Conservation (phyloP, 371 early-diverging fungal genomes). For the Saksenaea oblongispora region DNA sequence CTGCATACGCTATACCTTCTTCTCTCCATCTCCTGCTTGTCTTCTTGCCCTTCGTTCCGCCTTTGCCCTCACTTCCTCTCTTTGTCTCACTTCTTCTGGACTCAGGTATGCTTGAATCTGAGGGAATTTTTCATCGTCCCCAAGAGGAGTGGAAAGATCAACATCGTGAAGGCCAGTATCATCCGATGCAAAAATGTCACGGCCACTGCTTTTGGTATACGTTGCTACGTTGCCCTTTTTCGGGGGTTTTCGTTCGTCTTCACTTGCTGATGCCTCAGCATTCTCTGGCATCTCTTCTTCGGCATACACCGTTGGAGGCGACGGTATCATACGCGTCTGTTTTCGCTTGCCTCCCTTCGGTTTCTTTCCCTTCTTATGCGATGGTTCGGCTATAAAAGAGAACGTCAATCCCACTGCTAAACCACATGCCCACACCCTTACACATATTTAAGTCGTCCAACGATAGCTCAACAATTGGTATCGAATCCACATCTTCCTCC, state of each 20-base stretch:
- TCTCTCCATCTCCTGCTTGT: conserved; percentile 14
- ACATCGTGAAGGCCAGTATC: conserved; percentile 51
- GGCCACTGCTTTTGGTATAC: conserved; percentile 27
- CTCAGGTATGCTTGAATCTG: conserved; percentile 60
- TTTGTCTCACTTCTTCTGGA: conserved; percentile 62
- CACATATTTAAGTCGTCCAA: conserved; percentile 55
- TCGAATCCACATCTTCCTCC: conserved; percentile 75
- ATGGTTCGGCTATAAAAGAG: conserved; percentile 15
- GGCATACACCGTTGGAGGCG: conserved; percentile 57
- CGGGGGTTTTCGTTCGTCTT: conserved; percentile 22
- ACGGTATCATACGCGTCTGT: conserved; percentile 26
- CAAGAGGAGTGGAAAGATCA: conserved; percentile 64
- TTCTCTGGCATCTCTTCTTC: conserved; percentile 72
- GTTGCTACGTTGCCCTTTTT: conserved; percentile 1
- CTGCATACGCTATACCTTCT: conserved; percentile 27
- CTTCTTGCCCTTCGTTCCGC: conserved; percentile 42
- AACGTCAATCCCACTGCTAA: not conserved
- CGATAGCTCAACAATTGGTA: conserved; percentile 78
- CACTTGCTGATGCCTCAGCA: conserved; percentile 54
- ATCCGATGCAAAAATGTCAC: conserved; percentile 41
- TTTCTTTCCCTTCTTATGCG: conserved; percentile 22
- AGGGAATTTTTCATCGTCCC: conserved; percentile 63
- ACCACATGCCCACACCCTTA: not conserved
- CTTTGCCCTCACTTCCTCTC: conserved; percentile 55
- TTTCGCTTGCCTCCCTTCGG: conserved; percentile 27